Evolutionary conservation across 306 rosid species (phyloP).

Genomic region (Lathyrus oleraceus): DNA sequence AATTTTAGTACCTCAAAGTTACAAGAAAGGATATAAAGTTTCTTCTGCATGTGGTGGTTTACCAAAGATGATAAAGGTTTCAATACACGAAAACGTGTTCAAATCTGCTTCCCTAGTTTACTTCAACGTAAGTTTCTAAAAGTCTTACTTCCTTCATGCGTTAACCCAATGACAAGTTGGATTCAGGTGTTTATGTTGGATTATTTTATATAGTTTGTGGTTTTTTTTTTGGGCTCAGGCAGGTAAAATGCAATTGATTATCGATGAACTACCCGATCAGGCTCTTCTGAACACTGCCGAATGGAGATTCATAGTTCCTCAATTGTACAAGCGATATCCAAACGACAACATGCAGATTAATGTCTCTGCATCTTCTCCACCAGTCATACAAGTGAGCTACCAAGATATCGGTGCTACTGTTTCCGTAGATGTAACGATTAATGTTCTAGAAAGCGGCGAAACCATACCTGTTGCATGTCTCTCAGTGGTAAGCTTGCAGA

Average conservation of each 20-base stretch:
- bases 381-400: conserved; percentile 50
- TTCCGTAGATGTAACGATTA: conserved; percentile 54
- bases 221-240: conserved; percentile 38
- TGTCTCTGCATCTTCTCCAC: conserved; percentile 68
- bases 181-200: conserved; percentile 14
- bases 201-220: not conserved
- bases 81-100: conserved; percentile 72
- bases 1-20: conserved; percentile 35
- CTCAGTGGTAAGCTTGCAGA: conserved; percentile 62
- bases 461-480: conserved; percentile 71
- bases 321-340: conserved; percentile 71
- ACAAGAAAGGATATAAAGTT: conserved; percentile 34
- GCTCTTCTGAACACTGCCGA: conserved; percentile 62
- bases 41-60: conserved; percentile 49
- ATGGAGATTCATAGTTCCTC: conserved; percentile 82
- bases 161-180: not conserved
- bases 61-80: conserved; percentile 70
- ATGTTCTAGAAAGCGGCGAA: conserved; percentile 56
- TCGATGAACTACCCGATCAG: conserved; percentile 52
- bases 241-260: conserved; percentile 59
- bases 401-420: conserved; percentile 48
- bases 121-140: conserved; percentile 59
- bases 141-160: not conserved
- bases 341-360: conserved; percentile 65
- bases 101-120: conserved; percentile 61